phyloP scores from a whole-genome alignment of 768 basidiomycete genomes.

The Xerocomus brunneocitrinus region DNA sequence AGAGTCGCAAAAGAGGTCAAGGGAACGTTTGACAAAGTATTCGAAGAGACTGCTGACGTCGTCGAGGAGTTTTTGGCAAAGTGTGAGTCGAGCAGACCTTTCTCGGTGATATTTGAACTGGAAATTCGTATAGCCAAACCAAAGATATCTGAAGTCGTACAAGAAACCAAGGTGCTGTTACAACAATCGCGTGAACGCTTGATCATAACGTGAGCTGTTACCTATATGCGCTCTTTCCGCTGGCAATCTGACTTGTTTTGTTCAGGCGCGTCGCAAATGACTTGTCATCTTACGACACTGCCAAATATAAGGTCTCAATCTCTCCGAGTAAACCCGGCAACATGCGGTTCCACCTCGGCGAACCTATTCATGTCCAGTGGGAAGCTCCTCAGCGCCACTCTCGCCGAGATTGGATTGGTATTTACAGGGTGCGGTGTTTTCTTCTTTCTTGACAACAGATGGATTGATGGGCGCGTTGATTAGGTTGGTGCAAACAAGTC shows the following conservation, averaged over 20 bases:
- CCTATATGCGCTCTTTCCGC: neutral
- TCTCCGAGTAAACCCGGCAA: constrained; percentile 48
- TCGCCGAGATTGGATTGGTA: constrained; percentile 92
- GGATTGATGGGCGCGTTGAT: constrained; percentile 3
- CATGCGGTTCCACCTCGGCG: constrained; percentile 80
- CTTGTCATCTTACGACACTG: constrained; percentile 70
- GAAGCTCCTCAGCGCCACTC: constrained; percentile 83
- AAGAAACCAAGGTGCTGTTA: constrained; percentile 87
- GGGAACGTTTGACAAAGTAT: constrained; percentile 93
- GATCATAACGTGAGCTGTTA: constrained; percentile 75
- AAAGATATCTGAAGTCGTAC: constrained; percentile 80
- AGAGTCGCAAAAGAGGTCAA: constrained; percentile 87
- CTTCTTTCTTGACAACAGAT: neutral
- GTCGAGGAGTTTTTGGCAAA: constrained; percentile 92
- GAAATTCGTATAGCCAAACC: constrained; percentile 62
- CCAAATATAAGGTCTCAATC: constrained; percentile 71
- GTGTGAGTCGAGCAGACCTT: constrained; percentile 48
- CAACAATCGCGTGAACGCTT: constrained; percentile 89
- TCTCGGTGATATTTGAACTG: constrained; percentile 3
- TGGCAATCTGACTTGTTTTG: neutral
- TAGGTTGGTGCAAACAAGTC: constrained; percentile 88
- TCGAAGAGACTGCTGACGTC: constrained; percentile 87
- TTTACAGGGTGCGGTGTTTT: constrained; percentile 60
- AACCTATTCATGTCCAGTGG: constrained; percentile 85
- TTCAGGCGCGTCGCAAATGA: constrained; percentile 75